Evolutionary conservation across 139 green algal genomes (phyloP).

Genomic region (Chlorella ohadii): DNA sequence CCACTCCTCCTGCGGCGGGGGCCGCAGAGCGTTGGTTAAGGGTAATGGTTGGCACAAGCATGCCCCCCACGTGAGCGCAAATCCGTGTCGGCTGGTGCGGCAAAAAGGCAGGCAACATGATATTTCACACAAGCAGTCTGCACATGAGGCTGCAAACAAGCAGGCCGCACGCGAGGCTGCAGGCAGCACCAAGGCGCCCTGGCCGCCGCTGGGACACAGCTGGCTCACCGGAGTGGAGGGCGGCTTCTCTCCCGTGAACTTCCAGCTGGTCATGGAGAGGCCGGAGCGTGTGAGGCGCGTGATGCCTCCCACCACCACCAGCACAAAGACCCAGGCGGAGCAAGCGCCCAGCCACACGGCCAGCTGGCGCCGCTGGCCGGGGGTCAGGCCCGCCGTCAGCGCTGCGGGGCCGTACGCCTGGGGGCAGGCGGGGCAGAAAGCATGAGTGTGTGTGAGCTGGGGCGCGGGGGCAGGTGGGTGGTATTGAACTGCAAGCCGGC

Average conservation of each 20-base stretch:
- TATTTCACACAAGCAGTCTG: too few relatives aligned
- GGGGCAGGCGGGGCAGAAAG: neutral
- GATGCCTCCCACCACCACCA: constrained; percentile 97
- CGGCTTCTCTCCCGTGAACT: constrained; percentile 90
- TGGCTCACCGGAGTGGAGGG: constrained; percentile 44
- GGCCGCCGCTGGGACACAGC: too few relatives aligned
- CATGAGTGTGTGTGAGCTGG: neutral
- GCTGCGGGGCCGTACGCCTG: constrained; percentile 36
- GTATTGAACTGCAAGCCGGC: too few relatives aligned
- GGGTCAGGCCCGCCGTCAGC: constrained; percentile 44
- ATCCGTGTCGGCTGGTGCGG: too few relatives aligned
- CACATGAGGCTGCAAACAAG: neutral
- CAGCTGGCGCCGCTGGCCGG: constrained; percentile 52
- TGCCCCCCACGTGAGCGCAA: too few relatives aligned
- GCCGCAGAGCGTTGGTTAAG: too few relatives aligned
- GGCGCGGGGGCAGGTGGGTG: too few relatives aligned
- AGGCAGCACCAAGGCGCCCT: too few relatives aligned
- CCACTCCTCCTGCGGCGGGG: constrained; percentile 75
- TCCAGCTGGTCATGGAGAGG: constrained; percentile 99
- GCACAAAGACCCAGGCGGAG: constrained; percentile 90
- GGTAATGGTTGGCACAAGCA: too few relatives aligned
- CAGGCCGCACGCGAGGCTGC: too few relatives aligned
- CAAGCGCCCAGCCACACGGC: constrained; percentile 85
- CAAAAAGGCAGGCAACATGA: too few relatives aligned
- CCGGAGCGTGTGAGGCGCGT: constrained; percentile 96